A percentile compares a stretch with the other conserved stretches of the same genome.
These are phyloP conservation scores for Phoma sp. DNA, from an alignment of 2,329 filamentous ascomycete genomes.

Conservation along the genomic window DNA sequence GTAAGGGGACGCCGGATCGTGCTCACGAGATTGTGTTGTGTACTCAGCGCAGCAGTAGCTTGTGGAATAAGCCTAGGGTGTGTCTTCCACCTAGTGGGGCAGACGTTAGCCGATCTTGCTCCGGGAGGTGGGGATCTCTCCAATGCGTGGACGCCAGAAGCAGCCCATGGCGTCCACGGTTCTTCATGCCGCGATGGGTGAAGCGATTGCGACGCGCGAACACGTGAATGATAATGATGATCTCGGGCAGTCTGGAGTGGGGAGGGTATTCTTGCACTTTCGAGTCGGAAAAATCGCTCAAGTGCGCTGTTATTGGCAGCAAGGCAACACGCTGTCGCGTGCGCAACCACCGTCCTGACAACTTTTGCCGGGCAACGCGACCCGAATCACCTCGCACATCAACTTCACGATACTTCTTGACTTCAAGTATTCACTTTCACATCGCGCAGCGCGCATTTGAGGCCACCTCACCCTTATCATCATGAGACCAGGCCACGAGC, in stretches of 20 bases:
- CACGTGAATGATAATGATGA: conserved; percentile 5
- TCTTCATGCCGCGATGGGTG: background rate
- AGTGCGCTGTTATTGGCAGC: conserved; percentile 13
- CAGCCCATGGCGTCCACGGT: too few relatives aligned
- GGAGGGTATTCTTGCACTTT: conserved; percentile 18
- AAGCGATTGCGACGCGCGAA: conserved; percentile 1
- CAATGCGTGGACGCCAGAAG: background rate
- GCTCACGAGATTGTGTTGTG: too few relatives aligned
- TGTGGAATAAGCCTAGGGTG: too few relatives aligned
- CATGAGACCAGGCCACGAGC: conserved; percentile 11
- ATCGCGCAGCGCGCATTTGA: background rate
- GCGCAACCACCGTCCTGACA: conserved; percentile 9
- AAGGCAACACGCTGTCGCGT: conserved; percentile 11
- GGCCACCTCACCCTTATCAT: too few relatives aligned
- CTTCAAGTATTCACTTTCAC: background rate
- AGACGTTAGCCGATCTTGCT: background rate
- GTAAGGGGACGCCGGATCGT: too few relatives aligned
- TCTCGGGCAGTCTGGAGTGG: conserved; percentile 1
- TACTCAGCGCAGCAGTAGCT: too few relatives aligned
- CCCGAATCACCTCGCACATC: background rate
- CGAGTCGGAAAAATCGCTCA: conserved; percentile 11
- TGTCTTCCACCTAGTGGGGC: background rate
- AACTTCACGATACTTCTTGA: background rate
- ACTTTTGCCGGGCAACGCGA: conserved; percentile 13
- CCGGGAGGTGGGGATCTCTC: background rate